Percentiles rank a stretch among this genome's conserved stretches.
These are phyloP conservation scores for Termitomyces sp. DNA, from an alignment of 768 basidiomycete genomes.

Conservation along the genomic window DNA sequence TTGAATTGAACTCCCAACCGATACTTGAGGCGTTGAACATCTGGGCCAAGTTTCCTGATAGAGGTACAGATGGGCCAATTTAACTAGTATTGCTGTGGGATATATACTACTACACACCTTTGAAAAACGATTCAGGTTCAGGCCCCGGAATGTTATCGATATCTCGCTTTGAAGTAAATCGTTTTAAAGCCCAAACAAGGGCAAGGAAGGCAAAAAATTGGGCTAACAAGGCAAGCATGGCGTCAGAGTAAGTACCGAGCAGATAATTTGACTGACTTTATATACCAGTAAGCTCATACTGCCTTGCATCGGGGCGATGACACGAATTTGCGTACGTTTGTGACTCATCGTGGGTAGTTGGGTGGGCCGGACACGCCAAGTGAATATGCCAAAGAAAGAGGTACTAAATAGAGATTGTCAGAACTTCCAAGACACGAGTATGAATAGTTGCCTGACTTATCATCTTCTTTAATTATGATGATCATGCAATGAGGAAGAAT, in stretches of 20 bases:
- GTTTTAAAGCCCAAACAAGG: background rate
- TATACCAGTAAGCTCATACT: background rate
- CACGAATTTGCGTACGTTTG: slow-evolving; percentile 1
- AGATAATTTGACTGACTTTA: background rate
- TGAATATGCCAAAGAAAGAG: background rate
- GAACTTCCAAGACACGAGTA: background rate
- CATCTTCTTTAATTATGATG: background rate
- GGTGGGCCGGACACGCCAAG: background rate
- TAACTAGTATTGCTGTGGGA: background rate
- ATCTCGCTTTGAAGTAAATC: background rate
- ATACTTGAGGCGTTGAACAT: background rate
- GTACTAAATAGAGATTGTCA: background rate
- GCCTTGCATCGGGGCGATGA: background rate
- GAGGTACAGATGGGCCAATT: background rate
- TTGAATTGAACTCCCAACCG: slow-evolving; percentile 1
- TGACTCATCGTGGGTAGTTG: background rate
- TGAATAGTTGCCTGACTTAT: background rate
- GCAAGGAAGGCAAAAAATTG: background rate
- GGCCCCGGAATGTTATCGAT: slow-evolving; percentile 2
- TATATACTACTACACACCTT: background rate
- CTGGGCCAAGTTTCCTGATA: background rate
- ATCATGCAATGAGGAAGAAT: too few species aligned
- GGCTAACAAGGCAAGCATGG: background rate
- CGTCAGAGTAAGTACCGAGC: background rate
- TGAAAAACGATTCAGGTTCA: background rate